Percentiles rank a stretch among this genome's conserved stretches.
phyloP scores from a whole-genome alignment of 495 filamentous ascomycete genomes.

The Penicillium goetzii region DNA sequence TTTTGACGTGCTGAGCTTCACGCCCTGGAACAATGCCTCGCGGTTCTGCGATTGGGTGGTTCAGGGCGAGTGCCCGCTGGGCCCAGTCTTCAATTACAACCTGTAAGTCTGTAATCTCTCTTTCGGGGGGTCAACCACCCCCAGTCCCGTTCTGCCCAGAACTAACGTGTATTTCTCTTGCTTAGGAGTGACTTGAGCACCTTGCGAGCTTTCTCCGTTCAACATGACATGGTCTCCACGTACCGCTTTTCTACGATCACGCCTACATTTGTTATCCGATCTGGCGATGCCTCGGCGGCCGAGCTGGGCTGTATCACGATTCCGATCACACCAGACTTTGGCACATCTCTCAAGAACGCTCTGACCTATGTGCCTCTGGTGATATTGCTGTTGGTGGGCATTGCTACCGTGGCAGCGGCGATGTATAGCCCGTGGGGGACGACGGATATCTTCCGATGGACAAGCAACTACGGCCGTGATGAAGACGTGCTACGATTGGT shows the following conservation, averaged over 20 bases:
- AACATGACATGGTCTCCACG: constrained; percentile 73
- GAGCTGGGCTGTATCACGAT: constrained; percentile 78
- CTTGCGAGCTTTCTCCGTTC: constrained; percentile 72
- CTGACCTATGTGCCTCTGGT: constrained; percentile 80
- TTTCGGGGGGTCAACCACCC: background rate
- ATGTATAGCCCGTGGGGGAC: constrained; percentile 95
- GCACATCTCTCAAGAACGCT: constrained; percentile 60
- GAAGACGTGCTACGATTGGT: constrained; percentile 89
- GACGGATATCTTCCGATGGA: constrained; percentile 86
- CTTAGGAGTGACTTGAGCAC: constrained; percentile 54
- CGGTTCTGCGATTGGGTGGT: constrained; percentile 66
- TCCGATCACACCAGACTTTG: constrained; percentile 79
- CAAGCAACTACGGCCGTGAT: constrained; percentile 93
- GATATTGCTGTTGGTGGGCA: constrained; percentile 76
- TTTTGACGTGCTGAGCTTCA: constrained; percentile 74
- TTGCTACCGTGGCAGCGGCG: constrained; percentile 79
- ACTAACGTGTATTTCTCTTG: background rate
- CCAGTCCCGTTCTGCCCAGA: background rate
- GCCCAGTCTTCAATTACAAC: constrained; percentile 67
- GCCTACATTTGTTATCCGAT: constrained; percentile 68
- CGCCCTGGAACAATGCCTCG: constrained; percentile 56
- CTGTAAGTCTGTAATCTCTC: constrained; percentile 48
- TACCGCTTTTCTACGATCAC: constrained; percentile 85
- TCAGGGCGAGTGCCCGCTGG: constrained; percentile 73
- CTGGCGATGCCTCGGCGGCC: constrained; percentile 67